Evolutionary conservation across 2,329 filamentous ascomycete species (phyloP), one percentile per base, ranked within the genome.

Genomic region (Cordyceps fumosorosea): DNA sequence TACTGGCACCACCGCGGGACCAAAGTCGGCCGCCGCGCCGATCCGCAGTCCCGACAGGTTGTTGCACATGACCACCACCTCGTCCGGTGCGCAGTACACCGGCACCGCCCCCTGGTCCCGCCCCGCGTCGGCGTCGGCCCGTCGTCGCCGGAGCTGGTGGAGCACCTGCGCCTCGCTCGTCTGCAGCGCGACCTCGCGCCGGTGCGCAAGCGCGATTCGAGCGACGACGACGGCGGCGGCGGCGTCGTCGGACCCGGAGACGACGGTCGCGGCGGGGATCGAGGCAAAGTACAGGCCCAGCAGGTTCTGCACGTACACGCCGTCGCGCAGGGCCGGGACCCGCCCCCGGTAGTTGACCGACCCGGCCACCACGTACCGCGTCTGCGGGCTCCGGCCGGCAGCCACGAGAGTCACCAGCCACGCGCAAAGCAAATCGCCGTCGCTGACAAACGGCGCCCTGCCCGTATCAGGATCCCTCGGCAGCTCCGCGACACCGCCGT

Each of bases 391-490:
- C 37, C 65, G 47, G 18, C 53, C 32, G 12, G 57, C 40, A 22
- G 60, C 60, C 37, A 68, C 57, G 11, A 64, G 42, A 4, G 63
- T 63, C 32, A 72, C 67, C 64, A 71, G 68, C 75, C 77, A 81
- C 0, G 76, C 75, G 2, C 70, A 67, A 10, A 81, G 66, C 10
- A 80, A 67, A 56, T 81, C 78, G 24, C 75, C 72, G 32, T 79
- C 76, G 62, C 76, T 80, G 40, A 80, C 55, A 62, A 79, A 80
- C 3, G 74, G 67, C 11, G 59, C 61, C 18, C 53, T 52, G 57
- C 64, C 63, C 45, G 44, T 63, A 37, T 64, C 61, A 18, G 73
- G 61, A n/a, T 76, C 74, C 5, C 65, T 64, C 1, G 58, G 42
- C 7, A 40, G 26, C 3, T 40, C 8, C 3, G 20, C 37, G 14